Base-by-base conservation (phyloP, 805 yeast genomes). In the Wickerhamiella qilinensis region DNA sequence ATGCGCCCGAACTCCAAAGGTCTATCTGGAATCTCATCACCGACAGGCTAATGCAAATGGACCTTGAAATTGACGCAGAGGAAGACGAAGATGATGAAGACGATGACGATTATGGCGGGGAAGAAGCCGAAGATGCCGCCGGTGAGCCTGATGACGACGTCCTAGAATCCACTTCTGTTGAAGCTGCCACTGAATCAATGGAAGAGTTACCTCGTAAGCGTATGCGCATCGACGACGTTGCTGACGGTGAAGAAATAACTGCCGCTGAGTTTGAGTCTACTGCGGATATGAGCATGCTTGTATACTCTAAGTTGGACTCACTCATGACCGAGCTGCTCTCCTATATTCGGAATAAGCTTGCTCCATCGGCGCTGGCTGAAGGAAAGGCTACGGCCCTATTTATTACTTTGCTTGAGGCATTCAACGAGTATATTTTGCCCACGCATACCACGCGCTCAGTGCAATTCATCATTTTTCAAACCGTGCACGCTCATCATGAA, bases 371-470 rank as follows among this genome's bases (percentile, higher is more conserved):
- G 32, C 51, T 78, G 22, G 68, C 67, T 38, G 60, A 68, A 19
- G 85, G 81, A 12, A 73, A 69, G 41, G 83, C 85, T 1, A 69
- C 83, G 6, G 58, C 66, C 12, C 60, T 82, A 14, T 88, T 77
- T 61, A 77, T 77, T 47, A 77, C 82, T 2, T 62, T 91, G 40
- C 71, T 80, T 1, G 71, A 86, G 1, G 63, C 82, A 20, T 88
- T 88, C 66, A 76, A 75, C 51, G 68, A 84, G 1, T 91, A 83
- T 48, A 71, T 91, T 30, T 63, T 88, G 43, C 93, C 96, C 19
- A 91, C 98, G 1, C 94, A 86, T 57, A 78, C 79, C 55, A 88
- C 97, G 11, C 75, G 82, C 51, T 77, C 85, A 30, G 76, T 83
- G 18, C 98, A 88, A 58, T 88, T 80, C 53, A 62, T 86, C 20